Percentiles rank a stretch among this genome's conserved stretches.
Evolutionary conservation across 2,329 filamentous ascomycete genomes (phyloP).

Genomic region (Cercospora janseana): DNA sequence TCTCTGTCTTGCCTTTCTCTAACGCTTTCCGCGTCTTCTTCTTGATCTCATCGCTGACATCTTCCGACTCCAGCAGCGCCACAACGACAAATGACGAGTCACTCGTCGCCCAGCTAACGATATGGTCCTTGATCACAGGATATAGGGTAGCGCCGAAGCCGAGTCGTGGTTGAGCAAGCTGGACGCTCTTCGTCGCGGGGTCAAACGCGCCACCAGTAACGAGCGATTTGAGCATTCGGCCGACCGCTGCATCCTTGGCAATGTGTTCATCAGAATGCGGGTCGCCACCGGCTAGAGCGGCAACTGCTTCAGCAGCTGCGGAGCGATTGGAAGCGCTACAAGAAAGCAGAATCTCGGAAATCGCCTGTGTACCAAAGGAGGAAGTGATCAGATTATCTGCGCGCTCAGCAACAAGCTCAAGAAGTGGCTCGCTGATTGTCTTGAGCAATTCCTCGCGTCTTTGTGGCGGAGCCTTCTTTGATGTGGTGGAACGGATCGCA

Average conservation of each 20-base stretch:
- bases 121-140: constrained; percentile 69
- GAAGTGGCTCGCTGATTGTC: constrained; percentile 69
- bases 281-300: constrained; percentile 43
- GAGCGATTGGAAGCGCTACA: constrained; percentile 57
- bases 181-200: constrained; percentile 64
- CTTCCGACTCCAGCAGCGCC: constrained; percentile 69
- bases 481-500: constrained; percentile 75
- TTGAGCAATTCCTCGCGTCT: constrained; percentile 74
- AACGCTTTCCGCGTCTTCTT: constrained; percentile 67
- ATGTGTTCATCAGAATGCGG: constrained; percentile 55
- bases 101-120: constrained; percentile 82
- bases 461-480: constrained; percentile 82
- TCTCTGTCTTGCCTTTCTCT: constrained; percentile 67
- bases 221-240: constrained; percentile 85
- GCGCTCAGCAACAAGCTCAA: constrained; percentile 69
- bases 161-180: constrained; percentile 71
- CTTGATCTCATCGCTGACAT: constrained; percentile 61
- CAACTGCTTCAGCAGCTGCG: constrained; percentile 65
- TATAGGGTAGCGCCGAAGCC: constrained; percentile 82
- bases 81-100: constrained; percentile 84
- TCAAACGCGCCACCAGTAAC: constrained; percentile 89
- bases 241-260: constrained; percentile 61
- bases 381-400: constrained; percentile 68
- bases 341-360: constrained; percentile 77
- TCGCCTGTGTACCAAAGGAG: constrained; percentile 81